phyloP scores from a whole-genome alignment of 2,329 filamentous ascomycete species.

The Lachnum nothofagi region DNA sequence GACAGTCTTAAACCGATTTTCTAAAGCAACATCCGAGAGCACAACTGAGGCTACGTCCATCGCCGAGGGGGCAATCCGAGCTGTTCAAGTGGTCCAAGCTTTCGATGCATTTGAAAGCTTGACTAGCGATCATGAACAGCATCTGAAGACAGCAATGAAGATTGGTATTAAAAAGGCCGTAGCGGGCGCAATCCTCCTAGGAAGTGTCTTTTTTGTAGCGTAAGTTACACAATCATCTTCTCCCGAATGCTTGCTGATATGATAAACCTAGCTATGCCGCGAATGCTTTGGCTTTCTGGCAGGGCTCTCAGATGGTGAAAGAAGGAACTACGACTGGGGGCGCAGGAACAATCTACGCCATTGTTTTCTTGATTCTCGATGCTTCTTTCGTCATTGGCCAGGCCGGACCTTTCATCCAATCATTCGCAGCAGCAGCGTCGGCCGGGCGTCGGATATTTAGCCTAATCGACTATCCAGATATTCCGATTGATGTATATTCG shows the following conservation, averaged over 20 bases:
- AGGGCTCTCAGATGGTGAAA: constrained; percentile 46
- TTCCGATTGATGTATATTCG: constrained; percentile 35
- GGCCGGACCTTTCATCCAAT: constrained; percentile 25
- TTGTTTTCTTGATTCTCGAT: constrained; percentile 50
- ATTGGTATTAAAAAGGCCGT: constrained; percentile 47
- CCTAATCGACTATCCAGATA: constrained; percentile 38
- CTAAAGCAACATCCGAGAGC: constrained; percentile 39
- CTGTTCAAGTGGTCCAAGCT: constrained; percentile 48
- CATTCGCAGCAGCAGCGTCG: constrained; percentile 38
- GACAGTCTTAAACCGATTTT: constrained; percentile 39
- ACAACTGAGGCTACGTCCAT: constrained; percentile 47
- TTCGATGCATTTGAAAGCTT: constrained; percentile 45
- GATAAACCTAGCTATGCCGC: constrained; percentile 40
- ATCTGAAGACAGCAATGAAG: constrained; percentile 39
- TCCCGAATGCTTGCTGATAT: neutral
- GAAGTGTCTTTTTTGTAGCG: constrained; percentile 53
- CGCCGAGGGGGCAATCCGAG: constrained; percentile 47
- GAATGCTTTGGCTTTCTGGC: constrained; percentile 56
- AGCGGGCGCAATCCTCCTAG: constrained; percentile 45
- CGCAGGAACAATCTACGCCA: constrained; percentile 49
- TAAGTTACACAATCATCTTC: constrained; percentile 33
- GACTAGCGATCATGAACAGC: constrained; percentile 43
- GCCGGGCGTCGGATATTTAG: constrained; percentile 42
- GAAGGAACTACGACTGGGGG: constrained; percentile 15
- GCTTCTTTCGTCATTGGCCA: constrained; percentile 34